A percentile compares a stretch with the other conserved stretches of the same genome.
phyloP scores from a whole-genome alignment of 345 rosid species.

The Eucalyptus marginata region DNA sequence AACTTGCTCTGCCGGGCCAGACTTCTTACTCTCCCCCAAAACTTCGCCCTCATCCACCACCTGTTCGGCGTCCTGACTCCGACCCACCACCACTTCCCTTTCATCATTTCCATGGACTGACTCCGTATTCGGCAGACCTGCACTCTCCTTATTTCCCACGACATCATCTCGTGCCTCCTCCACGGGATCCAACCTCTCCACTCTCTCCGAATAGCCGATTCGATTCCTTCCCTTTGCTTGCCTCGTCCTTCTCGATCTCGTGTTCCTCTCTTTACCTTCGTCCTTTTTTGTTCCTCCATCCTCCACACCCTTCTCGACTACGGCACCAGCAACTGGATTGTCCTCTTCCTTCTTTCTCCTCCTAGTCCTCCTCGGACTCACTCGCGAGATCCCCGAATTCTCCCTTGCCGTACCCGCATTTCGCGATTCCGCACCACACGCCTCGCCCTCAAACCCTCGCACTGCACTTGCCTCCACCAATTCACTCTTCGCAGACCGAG shows the following conservation, averaged over 20 bases:
- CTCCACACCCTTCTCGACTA: background rate
- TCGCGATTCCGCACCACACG: background rate
- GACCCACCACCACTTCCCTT: background rate
- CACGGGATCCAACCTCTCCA: background rate
- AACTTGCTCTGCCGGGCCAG: background rate
- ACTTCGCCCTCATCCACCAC: background rate
- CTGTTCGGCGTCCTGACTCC: background rate
- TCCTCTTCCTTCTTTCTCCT: background rate
- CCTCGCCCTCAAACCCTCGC: background rate
- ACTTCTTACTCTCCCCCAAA: background rate
- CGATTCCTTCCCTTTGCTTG: background rate
- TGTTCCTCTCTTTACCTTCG: background rate
- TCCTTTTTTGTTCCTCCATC: conserved; percentile 1
- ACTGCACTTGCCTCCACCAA: background rate
- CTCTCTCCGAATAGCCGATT: background rate
- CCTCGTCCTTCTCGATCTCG: background rate
- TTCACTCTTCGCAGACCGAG: background rate
- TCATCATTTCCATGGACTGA: background rate
- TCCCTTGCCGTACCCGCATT: background rate
- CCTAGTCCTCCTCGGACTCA: conserved; percentile 2
- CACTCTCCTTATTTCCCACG: background rate
- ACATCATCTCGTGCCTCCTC: background rate
- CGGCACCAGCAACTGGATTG: background rate
- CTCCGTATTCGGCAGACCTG: background rate
- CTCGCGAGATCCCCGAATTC: background rate